Percentiles rank a stretch among this genome's conserved stretches.
phyloP scores from a whole-genome alignment of 2,329 filamentous ascomycete species.

The Aureobasidium sp. region DNA sequence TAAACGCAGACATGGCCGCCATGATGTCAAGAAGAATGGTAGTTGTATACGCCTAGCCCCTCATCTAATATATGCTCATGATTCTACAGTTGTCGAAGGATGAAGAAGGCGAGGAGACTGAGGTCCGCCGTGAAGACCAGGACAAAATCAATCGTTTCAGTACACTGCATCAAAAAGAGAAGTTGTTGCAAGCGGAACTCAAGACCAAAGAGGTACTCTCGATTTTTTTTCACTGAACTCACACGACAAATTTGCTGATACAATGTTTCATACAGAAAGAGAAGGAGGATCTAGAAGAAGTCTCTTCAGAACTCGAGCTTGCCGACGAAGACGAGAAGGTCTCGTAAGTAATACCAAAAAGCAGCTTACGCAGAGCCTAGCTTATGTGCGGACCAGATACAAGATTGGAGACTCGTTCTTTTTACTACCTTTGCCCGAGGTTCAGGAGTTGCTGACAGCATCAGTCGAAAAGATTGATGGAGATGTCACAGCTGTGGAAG shows the following conservation, averaged over 20 bases:
- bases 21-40: conserved; percentile 36
- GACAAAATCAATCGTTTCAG: conserved; percentile 99
- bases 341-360: conserved; percentile 53
- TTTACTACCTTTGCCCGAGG: conserved; percentile 73
- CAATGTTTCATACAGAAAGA: conserved; percentile 62
- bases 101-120: conserved; percentile 84
- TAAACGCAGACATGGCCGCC: conserved; percentile 12
- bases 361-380: neutral
- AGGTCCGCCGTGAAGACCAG: conserved; percentile 93
- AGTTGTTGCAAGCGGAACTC: conserved; percentile 70
- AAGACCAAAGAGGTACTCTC: conserved; percentile 63
- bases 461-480: conserved; percentile 68
- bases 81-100: conserved; percentile 76
- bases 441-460: conserved; percentile 72
- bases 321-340: conserved; percentile 92
- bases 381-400: conserved; percentile 55
- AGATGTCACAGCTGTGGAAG: conserved; percentile 69
- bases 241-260: neutral
- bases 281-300: conserved; percentile 94
- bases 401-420: conserved; percentile 97
- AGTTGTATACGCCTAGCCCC: conserved; percentile 5
- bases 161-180: conserved; percentile 80
- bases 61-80: conserved; percentile 10
- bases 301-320: conserved; percentile 84
- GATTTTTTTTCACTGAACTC: neutral